Evolutionary conservation across 2,329 filamentous ascomycete genomes (phyloP), one percentile per base, ranked within the genome.

Genomic region (Thelonectria rubi): DNA sequence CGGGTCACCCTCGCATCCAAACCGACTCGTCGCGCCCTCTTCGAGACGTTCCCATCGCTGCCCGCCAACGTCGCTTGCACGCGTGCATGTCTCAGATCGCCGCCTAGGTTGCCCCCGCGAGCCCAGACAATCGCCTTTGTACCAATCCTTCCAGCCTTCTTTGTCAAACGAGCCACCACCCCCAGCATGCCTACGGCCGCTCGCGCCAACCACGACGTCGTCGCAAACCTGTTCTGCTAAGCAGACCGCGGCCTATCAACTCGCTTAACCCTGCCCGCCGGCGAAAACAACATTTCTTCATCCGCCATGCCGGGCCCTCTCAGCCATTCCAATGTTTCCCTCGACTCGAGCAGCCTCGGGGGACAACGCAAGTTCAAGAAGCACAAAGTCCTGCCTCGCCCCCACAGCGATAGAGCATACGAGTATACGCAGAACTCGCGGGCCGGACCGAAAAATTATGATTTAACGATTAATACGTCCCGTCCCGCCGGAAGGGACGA

Each of bases 301-400:
- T 70, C 75, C 67, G 72, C 69, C 65, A 78, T 78, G 75, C 69
- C 73, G 66, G 72, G 70, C 56, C 63, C 73, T 55, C 65, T 69
- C 49, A 70, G 76, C 57, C 69, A 73, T 65, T 68, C 66, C 37
- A 58, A 72, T 24, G 67, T 70, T 60, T 62, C 72, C 57, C 60
- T 72, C 46, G 63, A 72, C 60, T 66, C 71, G 55, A 67, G 63
- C 63, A 67, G 63, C 63, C 64, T 72, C 45, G 71, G 68, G 24
- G 69, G 68, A 39, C 76, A 77, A 52, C 75, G 75, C 60, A 78
- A 78, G 63, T 82, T 82, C 73, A 82, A 78, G 67, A 82, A 75
- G 65, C 81, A 82, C 72, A 82, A 82, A 72, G 65, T 75, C 50
- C 69, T 83, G 21, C 80, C 81, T 62, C 75, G 70, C 54, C 77